Conservation (phyloP, 2,329 filamentous ascomycete species). For the Apiospora malaysiana region DNA sequence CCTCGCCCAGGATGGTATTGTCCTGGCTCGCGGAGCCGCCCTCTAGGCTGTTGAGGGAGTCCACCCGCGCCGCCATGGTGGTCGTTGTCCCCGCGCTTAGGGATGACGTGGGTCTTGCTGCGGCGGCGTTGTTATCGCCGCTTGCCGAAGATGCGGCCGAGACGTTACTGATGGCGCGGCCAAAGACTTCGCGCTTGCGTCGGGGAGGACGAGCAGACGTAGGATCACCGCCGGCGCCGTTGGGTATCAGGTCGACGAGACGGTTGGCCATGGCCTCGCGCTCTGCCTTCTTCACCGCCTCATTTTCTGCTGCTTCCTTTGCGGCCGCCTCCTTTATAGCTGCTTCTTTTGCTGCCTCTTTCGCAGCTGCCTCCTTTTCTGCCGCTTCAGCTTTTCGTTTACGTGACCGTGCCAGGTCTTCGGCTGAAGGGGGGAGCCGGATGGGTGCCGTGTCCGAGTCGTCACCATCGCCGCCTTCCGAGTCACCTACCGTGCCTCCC, state of each 20-base stretch:
- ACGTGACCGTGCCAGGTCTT: slow-evolving; percentile 28
- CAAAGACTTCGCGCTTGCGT: slow-evolving; percentile 57
- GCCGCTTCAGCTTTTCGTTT: slow-evolving; percentile 28
- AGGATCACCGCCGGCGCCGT: slow-evolving; percentile 26
- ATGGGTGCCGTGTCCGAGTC: slow-evolving; percentile 33
- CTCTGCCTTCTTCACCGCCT: slow-evolving; percentile 18
- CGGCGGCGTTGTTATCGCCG: slow-evolving; percentile 26
- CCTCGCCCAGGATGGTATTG: slow-evolving; percentile 7
- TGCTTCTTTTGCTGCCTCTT: not conserved
- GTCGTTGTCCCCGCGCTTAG: slow-evolving; percentile 21
- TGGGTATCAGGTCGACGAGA: slow-evolving; percentile 33
- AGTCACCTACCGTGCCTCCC: slow-evolving; percentile 49
- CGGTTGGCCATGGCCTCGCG: slow-evolving; percentile 33
- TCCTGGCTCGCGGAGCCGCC: slow-evolving; percentile 25
- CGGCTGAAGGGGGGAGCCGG: not conserved
- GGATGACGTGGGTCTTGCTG: not conserved
- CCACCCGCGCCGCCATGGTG: slow-evolving; percentile 27
- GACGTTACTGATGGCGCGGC: slow-evolving; percentile 63
- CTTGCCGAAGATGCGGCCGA: slow-evolving; percentile 56
- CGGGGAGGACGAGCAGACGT: slow-evolving; percentile 32
- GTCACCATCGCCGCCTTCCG: slow-evolving; percentile 42
- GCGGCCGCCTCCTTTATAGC: slow-evolving; percentile 25
- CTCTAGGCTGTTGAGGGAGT: slow-evolving; percentile 29
- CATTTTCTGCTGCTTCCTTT: slow-evolving; percentile 28
- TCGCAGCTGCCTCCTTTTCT: not conserved